Evolutionary conservation across 163 green algal species (phyloP), one percentile per base, ranked within the genome.

Genomic region (Scenedesmus sp.): DNA sequence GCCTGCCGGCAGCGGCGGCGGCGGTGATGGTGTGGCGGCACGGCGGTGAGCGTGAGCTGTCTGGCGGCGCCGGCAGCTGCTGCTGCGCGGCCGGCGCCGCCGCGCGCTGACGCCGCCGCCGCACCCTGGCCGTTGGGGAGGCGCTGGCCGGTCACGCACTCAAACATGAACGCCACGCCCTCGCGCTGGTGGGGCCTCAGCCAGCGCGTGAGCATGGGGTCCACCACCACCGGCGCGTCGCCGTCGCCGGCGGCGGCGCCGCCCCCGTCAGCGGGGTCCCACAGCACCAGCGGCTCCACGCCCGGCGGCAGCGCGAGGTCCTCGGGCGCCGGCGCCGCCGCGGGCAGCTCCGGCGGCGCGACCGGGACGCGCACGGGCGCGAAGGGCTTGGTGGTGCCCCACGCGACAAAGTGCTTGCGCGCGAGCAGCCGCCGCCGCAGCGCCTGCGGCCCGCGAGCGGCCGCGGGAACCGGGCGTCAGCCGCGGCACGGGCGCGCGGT

Each of bases 121-220:
- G 70, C 80, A 92, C 91, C 92, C 34, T 89, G 81, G 20, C 89
- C 90, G 0, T 87, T 89, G 2, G 67, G 45, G 60, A 87, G 70
- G 3, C 90, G 79, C 72, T 97, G 89, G n/a, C 97, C 96, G 22
- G 83, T 88, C 4, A 99, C 93, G 65, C 97, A 99, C 69, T 99
- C 96, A 86, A 99, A 99, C 93, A 99, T 98, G 87, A 99, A 99
- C 78, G 94, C 84, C 28, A 99, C 93, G 4, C 97, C 97, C 80
- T 99, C 96, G 1, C 96, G 84, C 89, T 99, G 96, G 53, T 99
- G 97, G 11, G 93, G 91, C 20, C 97, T 87, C 74, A 99, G 89
- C 80, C 89, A 99, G 51, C 92, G 88, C 1, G 91, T 93, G 22
- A 99, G 87, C 91, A 96, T 95, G 73, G 78, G 66, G 83, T 99